Evolutionary conservation across 495 filamentous ascomycete species (phyloP), one percentile per base, ranked within the genome.

Genomic region (Neurospora sp.): DNA sequence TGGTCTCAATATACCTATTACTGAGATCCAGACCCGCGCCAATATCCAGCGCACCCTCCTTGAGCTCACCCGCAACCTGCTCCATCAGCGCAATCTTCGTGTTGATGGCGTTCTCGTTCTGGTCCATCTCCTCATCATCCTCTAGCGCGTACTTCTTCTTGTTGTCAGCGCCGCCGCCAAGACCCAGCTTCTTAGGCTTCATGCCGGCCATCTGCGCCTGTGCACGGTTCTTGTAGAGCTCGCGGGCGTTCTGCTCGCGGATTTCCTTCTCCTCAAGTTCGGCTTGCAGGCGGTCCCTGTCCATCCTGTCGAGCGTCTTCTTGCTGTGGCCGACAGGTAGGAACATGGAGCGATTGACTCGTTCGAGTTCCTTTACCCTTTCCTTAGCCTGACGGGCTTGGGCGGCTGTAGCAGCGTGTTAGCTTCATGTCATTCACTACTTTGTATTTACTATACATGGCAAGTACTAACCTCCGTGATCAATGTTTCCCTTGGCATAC

Each of bases 261-360:
- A 45, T 40, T 40, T 27, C 41, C 14, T 68, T 75, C 39, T 73
- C 72, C 27, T 53, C 68, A n/a, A 70, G 69, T 31, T 73, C 72
- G 18, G 31, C 39, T 8, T 12, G 38, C 31, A 37, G 44, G 12
- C 20, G 68, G 22, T 73, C 44, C 12, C 42, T 35, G n/a, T 68
- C 44, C 12, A 73, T 27, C 35, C 27, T 35, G 31, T 35, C 68
- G 20, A 45, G 41, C 40, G 72, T 70, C 39, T 76, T 76, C 41
- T 73, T 75, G 18, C 71, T 73, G 10, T 69, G 45, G 2, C 71
- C 74, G 2, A 69, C 41, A 8, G 74, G 74, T 18, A 39, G 27
- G 69, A 73, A 75, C 71, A 75, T 73, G 31, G 74, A 69, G 35
- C 71, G 40, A 40, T 72, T 75, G 68, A 75, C 71, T 40, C 70